Evolutionary conservation across 306 rosid genomes (phyloP).

Genomic region (Castanea mollissima): DNA sequence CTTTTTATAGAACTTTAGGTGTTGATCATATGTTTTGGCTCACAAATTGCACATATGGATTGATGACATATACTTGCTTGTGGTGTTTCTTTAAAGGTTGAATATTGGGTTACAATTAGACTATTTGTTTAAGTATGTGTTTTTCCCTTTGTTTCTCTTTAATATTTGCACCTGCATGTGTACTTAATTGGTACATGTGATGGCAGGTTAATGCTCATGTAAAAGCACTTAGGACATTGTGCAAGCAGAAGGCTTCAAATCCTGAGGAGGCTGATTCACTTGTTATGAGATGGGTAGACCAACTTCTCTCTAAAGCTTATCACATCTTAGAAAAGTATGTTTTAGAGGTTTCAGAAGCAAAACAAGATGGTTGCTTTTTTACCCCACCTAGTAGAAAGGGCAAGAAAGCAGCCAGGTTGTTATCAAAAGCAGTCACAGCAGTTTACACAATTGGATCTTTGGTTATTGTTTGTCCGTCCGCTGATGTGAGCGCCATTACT

Average conservation of each 20-base stretch:
- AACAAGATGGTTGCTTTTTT: conserved; percentile 33
- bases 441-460: conserved; percentile 80
- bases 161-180: not conserved
- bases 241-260: conserved; percentile 74
- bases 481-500: conserved; percentile 50
- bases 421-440: conserved; percentile 70
- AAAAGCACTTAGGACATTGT: conserved; percentile 73
- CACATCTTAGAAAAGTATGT: conserved; percentile 59
- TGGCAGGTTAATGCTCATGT: conserved; percentile 89
- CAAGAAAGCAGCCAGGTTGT: conserved; percentile 47
- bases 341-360: conserved; percentile 40
- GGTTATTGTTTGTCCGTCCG: conserved; percentile 71
- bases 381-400: conserved; percentile 67
- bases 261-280: conserved; percentile 50
- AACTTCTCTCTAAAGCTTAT: conserved; percentile 56
- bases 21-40: not conserved
- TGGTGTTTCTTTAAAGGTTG: conserved; percentile 4
- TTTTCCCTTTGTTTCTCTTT: not conserved
- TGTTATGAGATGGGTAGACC: conserved; percentile 59
- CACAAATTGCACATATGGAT: conserved; percentile 9
- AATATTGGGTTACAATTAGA: not conserved
- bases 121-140: not conserved
- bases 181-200: conserved; percentile 21
- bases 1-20: not conserved
- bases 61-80: conserved; percentile 7